Percentiles rank a stretch among this genome's conserved stretches.
Conservation (phyloP, 257 asterid genomes). For the Capsicum chinense region DNA sequence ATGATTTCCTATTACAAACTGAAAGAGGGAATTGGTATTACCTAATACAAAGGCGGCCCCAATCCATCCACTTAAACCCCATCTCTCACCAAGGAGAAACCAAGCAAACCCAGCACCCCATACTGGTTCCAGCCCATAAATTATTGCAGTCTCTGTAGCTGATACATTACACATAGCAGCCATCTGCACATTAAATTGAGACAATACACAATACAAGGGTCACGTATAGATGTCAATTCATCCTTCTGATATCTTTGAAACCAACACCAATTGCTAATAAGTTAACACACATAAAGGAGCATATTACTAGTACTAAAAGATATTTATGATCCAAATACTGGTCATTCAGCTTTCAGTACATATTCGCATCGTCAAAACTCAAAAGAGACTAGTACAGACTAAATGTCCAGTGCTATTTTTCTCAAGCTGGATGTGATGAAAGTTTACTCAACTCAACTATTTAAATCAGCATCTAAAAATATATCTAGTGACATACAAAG, state of each 20-base stretch:
- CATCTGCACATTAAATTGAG: slow-evolving; percentile 43
- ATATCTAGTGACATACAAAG: no score
- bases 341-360: no score
- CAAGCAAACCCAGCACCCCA: slow-evolving; percentile 90
- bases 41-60: slow-evolving; percentile 74
- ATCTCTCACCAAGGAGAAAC: slow-evolving; percentile 79
- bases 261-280: neutral
- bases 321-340: no score
- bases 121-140: slow-evolving; percentile 73
- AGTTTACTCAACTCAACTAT: neutral
- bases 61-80: slow-evolving; percentile 74
- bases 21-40: slow-evolving; percentile 22
- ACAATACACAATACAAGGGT: neutral
- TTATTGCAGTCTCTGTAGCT: slow-evolving; percentile 74
- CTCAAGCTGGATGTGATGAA: neutral
- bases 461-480: no score
- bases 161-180: slow-evolving; percentile 77
- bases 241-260: neutral
- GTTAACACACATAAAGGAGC: neutral
- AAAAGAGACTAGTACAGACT: no score
- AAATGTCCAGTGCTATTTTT: no score
- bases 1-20: neutral
- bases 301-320: no score
- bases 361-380: no score
- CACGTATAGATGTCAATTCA: neutral